phyloP scores from a whole-genome alignment of 495 filamentous ascomycete species.

The Penicillium coprophilum region DNA sequence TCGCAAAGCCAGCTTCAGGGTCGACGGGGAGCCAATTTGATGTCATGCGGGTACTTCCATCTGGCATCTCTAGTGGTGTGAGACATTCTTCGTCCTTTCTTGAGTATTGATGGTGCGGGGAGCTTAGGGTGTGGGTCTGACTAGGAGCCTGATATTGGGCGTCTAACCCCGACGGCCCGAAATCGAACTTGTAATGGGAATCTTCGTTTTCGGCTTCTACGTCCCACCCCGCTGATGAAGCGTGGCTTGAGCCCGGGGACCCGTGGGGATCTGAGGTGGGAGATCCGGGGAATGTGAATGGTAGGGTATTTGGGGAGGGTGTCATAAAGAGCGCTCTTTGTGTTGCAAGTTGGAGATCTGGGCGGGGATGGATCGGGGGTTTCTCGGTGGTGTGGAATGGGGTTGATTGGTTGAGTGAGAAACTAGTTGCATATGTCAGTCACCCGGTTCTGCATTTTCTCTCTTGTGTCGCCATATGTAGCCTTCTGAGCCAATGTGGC shows the following conservation, averaged over 20 bases:
- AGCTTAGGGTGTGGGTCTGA: background rate
- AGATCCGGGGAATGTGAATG: conserved; percentile 18
- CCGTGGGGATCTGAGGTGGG: conserved; percentile 25
- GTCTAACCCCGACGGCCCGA: background rate
- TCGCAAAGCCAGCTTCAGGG: conserved; percentile 37
- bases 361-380: conserved; percentile 16
- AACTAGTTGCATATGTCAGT: background rate
- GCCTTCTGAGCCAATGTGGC: background rate
- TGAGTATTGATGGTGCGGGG: background rate
- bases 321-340: conserved; percentile 42
- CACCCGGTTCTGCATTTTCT: background rate
- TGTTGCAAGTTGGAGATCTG: conserved; percentile 27
- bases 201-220: conserved; percentile 22
- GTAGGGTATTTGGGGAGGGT: conserved; percentile 9
- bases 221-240: conserved; percentile 25
- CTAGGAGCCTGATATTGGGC: background rate
- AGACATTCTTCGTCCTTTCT: conserved; percentile 18
- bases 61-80: conserved; percentile 41
- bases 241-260: conserved; percentile 28
- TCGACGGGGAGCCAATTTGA: conserved; percentile 44
- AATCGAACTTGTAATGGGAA: conserved; percentile 3
- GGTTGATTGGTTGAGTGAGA: conserved; percentile 5
- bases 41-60: conserved; percentile 36
- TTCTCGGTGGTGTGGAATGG: background rate
- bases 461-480: background rate